Percentiles rank a stretch among this genome's conserved stretches.
phyloP scores from a whole-genome alignment of 345 rosid genomes.

The Pelargonium nanum region DNA sequence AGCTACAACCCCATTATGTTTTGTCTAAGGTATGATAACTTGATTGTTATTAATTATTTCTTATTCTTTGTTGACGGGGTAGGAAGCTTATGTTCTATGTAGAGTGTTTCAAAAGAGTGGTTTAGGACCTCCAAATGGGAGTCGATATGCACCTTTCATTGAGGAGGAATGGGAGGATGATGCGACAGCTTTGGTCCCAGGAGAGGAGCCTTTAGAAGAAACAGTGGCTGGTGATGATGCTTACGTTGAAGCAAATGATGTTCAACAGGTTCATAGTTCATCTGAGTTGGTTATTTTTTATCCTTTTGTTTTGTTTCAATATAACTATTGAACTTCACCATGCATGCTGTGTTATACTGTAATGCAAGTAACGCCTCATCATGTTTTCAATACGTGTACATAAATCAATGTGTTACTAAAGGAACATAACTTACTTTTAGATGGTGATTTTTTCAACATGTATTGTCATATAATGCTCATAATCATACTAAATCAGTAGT shows the following conservation, averaged over 20 bases:
- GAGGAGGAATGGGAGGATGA: constrained; percentile 80
- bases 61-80: constrained; percentile 22
- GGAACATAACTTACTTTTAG: neutral
- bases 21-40: constrained; percentile 2
- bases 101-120: constrained; percentile 83
- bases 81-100: constrained; percentile 70
- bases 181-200: constrained; percentile 39
- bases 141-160: constrained; percentile 63
- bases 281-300: neutral
- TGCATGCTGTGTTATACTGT: neutral
- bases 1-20: neutral
- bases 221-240: neutral
- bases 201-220: constrained; percentile 21
- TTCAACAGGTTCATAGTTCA: neutral
- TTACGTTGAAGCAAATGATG: neutral
- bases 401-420: neutral
- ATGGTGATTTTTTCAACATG: neutral
- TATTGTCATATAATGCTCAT: neutral
- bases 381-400: neutral
- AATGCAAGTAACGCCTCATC: neutral
- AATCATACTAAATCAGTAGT: too few relatives aligned
- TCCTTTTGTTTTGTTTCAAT: neutral
- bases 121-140: constrained; percentile 86
- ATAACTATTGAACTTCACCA: neutral
- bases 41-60: constrained; percentile 6